phyloP scores from a whole-genome alignment of 2,329 filamentous ascomycete species.

The Domatiomyces globalis region DNA sequence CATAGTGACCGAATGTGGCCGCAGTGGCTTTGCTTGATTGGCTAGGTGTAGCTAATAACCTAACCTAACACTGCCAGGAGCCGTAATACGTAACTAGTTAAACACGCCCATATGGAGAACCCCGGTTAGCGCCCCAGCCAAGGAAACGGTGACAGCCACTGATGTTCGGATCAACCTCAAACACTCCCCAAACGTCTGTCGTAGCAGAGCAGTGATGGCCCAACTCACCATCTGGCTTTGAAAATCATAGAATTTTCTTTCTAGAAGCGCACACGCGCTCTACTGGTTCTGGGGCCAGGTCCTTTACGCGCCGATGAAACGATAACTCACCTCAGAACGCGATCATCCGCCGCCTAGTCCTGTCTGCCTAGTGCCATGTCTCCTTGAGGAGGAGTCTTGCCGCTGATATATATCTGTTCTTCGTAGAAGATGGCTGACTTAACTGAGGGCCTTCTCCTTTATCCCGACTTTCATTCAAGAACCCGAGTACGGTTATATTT shows the following conservation, averaged over 20 bases:
- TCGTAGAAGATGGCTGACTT: not conserved
- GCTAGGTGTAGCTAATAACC: too few species aligned
- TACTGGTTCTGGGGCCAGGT: not conserved
- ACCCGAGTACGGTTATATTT: not conserved
- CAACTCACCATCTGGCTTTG: not conserved
- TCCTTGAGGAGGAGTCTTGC: not conserved
- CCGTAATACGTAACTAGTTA: too few species aligned
- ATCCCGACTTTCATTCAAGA: not conserved
- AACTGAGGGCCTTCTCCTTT: not conserved
- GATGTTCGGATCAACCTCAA: conserved; percentile 7
- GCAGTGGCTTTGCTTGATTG: not conserved
- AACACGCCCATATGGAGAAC: too few species aligned
- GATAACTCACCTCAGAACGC: not conserved
- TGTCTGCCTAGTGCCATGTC: not conserved
- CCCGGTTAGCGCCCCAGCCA: not conserved
- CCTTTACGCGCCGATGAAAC: not conserved
- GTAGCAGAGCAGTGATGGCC: not conserved
- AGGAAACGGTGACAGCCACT: not conserved
- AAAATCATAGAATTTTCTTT: not conserved
- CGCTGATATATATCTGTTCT: not conserved
- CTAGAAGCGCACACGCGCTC: not conserved
- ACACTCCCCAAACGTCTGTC: conserved; percentile 3
- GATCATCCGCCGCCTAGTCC: not conserved
- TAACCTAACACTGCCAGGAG: not conserved
- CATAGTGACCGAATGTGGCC: too few species aligned